Conservation (phyloP, 805 yeast genomes). For the Ogataea glucozyma region DNA sequence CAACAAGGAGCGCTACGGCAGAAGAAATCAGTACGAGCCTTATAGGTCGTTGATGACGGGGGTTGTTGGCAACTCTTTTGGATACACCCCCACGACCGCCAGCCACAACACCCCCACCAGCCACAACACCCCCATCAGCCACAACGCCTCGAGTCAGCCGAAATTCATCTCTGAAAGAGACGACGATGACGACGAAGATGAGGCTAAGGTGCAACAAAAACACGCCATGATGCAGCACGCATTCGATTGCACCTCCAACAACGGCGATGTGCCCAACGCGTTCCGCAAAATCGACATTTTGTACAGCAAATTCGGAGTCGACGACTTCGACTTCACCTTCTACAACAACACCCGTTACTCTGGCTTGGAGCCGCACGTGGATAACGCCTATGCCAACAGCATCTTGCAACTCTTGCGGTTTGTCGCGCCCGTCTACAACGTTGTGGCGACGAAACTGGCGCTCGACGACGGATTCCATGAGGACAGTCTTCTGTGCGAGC, state of each 20-base stretch:
- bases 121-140: too few species aligned
- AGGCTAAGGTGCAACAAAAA: conserved; percentile 24
- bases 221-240: conserved; percentile 22
- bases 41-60: conserved; percentile 42
- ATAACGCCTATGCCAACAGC: conserved; percentile 76
- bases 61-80: too few species aligned
- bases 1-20: conserved; percentile 57
- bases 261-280: conserved; percentile 64
- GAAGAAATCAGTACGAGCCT: conserved; percentile 48
- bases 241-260: conserved; percentile 35
- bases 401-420: conserved; percentile 78
- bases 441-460: conserved; percentile 57
- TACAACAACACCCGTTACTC: conserved; percentile 74
- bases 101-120: too few species aligned
- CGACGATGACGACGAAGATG: conserved; percentile 33
- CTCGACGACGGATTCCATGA: conserved; percentile 48
- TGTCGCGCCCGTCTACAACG: conserved; percentile 70
- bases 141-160: conserved; percentile 38
- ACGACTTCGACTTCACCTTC: conserved; percentile 87
- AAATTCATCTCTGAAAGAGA: conserved; percentile 64
- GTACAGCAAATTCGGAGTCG: conserved; percentile 88
- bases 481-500: conserved; percentile 65
- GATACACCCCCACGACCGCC: too few species aligned
- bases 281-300: conserved; percentile 73
- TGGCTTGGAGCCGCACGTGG: conserved; percentile 87